Base-by-base conservation (phyloP, 148 eudicot genomes). In the Nepenthes mirabilis region DNA sequence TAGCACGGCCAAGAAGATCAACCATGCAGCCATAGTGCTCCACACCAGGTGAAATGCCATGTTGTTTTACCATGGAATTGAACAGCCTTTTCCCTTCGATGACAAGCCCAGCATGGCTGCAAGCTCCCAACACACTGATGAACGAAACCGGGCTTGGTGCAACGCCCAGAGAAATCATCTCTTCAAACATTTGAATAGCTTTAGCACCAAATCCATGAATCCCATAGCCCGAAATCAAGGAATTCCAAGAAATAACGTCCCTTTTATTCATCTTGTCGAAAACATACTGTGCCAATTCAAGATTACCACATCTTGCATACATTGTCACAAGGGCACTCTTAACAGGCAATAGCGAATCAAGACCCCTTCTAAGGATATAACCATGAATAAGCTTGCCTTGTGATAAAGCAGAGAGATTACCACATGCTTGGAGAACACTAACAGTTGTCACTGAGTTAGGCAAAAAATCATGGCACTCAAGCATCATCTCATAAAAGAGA, bases 401-500 rank as follows among this genome's bases (percentile, higher is more conserved):
- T 67, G 79, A 82, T 47, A 93, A 37, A 48, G 89, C 91, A 65
- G 87, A 84, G 36, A 93, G 78, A n/a, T 82, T 57, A 13, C 85
- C 74, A 76, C 98, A 93, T 3, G 98, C 98, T 74, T 93, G 98
- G 47, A 93, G 74, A 43, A 93, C 98, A 79, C 86, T 80, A 32
- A 93, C 84, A 96, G 88, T 88, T 9, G 98, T 93, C 65, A 93
- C 96, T 0, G 96, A 76, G 72, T 88, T 93, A 10, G 98, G 98
- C 59, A 69, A 34, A 56, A 72, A 58, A 48, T 74, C 88, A 4
- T 9, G 40, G 33, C 55, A 63, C 68, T 73, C 85, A n/a, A 65
- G 35, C 79, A 88, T 75, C 96, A 93, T 83, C 55, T 80, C 81
- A 5, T 79, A 70, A 36, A 93, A 88, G 73, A 93, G 78, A 43